Evolutionary conservation across 176 grass and related monocot species (phyloP), one percentile per base, ranked within the genome.

Genomic region (Thalia dealbata): DNA sequence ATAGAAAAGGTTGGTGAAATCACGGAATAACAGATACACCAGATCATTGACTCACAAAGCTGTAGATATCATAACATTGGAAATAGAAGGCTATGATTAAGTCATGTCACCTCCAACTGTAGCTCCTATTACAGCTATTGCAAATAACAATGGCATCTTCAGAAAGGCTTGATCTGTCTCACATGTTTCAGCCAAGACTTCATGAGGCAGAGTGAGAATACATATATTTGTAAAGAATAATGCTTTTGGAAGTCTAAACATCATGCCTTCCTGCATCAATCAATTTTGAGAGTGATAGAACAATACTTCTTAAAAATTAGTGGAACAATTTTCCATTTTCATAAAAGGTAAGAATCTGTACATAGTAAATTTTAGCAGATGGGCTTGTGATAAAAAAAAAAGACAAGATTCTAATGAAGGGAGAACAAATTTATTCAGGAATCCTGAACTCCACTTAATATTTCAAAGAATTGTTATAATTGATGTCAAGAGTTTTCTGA

Each of bases 91-190:
- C 45, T 30, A 18, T 28, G 0, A 28, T 0, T 18, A 32, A 16
- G 13, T 41, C 55, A 67, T 78, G 27, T 78, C 69, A 78, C 75
- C 75, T 0, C 62, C 46, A 42, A 78, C 63, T 6, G 75, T 25
- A 69, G 75, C 75, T 50, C 75, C 75, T 3, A 2, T 25, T 50
- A 91, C 56, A 48, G 82, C 89, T 30, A 88, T 79, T 63, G 82
- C 85, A 59, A 91, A 82, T 18, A 88, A 82, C 71, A 91, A 38
- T 10, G 84, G 84, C 88, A 91, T 91, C 52, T 91, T 84, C 1
- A 73, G 66, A 18, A 82, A 80, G 16, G 84, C 79, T 71, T 72
- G 79, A 71, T 65, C 24, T 13, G 78, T 48, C 46, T 79, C 78
- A 64, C 85, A 85, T 1, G 45, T 83, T 81, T 78, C 82, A 0